phyloP scores from a whole-genome alignment of 495 filamentous ascomycete species.

The Penicillium nucicola region DNA sequence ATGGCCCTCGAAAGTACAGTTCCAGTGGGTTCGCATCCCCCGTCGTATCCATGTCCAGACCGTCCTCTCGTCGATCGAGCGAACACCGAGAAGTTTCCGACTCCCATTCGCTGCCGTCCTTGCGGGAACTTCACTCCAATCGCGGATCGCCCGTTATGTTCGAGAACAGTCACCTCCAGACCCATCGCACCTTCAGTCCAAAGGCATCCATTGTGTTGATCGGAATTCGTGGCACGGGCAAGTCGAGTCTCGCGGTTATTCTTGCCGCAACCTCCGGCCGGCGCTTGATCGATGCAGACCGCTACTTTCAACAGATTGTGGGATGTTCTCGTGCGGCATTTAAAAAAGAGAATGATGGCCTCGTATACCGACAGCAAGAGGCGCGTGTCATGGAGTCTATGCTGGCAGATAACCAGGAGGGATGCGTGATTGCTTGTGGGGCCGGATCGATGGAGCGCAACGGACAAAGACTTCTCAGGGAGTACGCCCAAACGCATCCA shows the following conservation, averaged over 20 bases:
- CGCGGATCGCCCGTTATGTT: conserved; percentile 33
- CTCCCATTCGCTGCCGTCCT: conserved; percentile 16
- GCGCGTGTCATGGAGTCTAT: conserved; percentile 61
- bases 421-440: conserved; percentile 70
- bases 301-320: conserved; percentile 64
- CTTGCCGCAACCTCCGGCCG: conserved; percentile 68
- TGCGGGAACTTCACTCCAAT: conserved; percentile 29
- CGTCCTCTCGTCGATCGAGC: conserved; percentile 15
- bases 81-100: conserved; percentile 24
- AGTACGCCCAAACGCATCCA: conserved; percentile 56
- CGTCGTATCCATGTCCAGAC: neutral
- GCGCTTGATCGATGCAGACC: conserved; percentile 68
- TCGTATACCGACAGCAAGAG: conserved; percentile 59
- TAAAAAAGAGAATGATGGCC: conserved; percentile 56
- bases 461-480: conserved; percentile 38
- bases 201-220: conserved; percentile 72
- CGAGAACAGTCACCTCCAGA: conserved; percentile 25
- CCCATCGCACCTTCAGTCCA: conserved; percentile 46
- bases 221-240: conserved; percentile 72
- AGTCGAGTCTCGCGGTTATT: conserved; percentile 74
- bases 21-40: neutral
- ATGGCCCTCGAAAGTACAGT: conserved; percentile 22
- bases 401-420: conserved; percentile 55
- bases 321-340: conserved; percentile 60
- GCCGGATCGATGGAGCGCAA: conserved; percentile 51